phyloP scores from a whole-genome alignment of 2,329 filamentous ascomycete genomes.

The Ceratocystis ficicola region DNA sequence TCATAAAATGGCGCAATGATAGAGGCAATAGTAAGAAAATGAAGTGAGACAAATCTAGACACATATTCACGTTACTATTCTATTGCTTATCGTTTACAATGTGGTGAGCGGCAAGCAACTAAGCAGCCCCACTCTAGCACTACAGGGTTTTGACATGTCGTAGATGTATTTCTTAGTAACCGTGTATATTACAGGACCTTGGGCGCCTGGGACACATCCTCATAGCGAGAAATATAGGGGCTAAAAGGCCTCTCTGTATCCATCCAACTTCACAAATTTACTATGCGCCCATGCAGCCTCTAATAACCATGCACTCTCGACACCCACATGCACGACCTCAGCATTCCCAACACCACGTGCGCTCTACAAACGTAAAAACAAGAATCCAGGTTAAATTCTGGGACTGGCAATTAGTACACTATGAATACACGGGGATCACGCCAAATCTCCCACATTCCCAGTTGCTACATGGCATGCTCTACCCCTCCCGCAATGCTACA shows the following conservation, averaged over 20 bases:
- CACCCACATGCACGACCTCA: background rate
- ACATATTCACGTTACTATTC: background rate
- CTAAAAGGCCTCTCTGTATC: background rate
- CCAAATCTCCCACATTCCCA: constrained; percentile 2
- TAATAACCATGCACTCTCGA: background rate
- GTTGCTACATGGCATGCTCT: constrained; percentile 2
- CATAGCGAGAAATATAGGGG: background rate
- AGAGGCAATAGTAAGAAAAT: too few species aligned
- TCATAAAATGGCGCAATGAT: too few species aligned
- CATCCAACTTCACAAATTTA: background rate
- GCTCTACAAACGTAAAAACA: background rate
- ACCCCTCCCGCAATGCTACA: background rate
- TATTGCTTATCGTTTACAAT: background rate
- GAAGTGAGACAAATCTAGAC: background rate
- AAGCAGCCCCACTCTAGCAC: background rate
- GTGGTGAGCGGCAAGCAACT: background rate
- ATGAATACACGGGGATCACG: background rate
- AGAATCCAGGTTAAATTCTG: background rate
- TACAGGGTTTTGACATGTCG: background rate
- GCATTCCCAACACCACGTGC: background rate
- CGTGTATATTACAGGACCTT: background rate
- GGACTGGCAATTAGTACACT: background rate
- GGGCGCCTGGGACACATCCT: background rate
- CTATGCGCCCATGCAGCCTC: background rate
- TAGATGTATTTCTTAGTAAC: background rate